Evolutionary conservation across 2,329 filamentous ascomycete species (phyloP).

Genomic region (Cyphellophora europaea): DNA sequence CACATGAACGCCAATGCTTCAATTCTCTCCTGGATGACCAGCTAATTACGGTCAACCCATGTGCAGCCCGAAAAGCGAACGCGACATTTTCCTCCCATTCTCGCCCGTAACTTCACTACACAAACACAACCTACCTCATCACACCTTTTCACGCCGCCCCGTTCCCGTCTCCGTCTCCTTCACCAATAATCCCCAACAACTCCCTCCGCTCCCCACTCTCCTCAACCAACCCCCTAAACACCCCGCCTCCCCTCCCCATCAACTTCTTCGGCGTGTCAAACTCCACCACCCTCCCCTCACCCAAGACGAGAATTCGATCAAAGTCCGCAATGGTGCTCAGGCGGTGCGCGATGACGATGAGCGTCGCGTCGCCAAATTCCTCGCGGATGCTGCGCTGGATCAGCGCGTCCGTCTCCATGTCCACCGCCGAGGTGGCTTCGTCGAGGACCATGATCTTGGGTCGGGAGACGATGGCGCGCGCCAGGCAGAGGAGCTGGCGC

Average conservation of each 20-base stretch:
- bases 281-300: slow-evolving; percentile 58
- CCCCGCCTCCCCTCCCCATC: slow-evolving; percentile 40
- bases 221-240: slow-evolving; percentile 50
- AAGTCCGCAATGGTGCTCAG: slow-evolving; percentile 70
- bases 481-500: slow-evolving; percentile 65
- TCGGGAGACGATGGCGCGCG: slow-evolving; percentile 60
- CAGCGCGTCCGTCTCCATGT: slow-evolving; percentile 64
- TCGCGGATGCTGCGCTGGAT: slow-evolving; percentile 66
- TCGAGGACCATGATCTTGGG: slow-evolving; percentile 73
- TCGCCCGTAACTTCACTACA: too few species aligned
- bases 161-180: too few species aligned
- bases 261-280: slow-evolving; percentile 57
- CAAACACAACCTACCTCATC: too few species aligned
- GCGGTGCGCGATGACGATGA: slow-evolving; percentile 67
- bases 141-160: too few species aligned
- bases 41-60: too few species aligned
- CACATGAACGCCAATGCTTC: too few species aligned
- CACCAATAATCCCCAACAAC: slow-evolving; percentile 23
- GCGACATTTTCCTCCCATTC: too few species aligned
- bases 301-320: slow-evolving; percentile 62
- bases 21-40: too few species aligned
- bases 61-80: too few species aligned
- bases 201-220: slow-evolving; percentile 27
- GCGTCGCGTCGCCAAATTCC: slow-evolving; percentile 59
- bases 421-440: slow-evolving; percentile 69